phyloP scores from a whole-genome alignment of 2,329 filamentous ascomycete species.

The Aspergillus fumigatiaffinis region DNA sequence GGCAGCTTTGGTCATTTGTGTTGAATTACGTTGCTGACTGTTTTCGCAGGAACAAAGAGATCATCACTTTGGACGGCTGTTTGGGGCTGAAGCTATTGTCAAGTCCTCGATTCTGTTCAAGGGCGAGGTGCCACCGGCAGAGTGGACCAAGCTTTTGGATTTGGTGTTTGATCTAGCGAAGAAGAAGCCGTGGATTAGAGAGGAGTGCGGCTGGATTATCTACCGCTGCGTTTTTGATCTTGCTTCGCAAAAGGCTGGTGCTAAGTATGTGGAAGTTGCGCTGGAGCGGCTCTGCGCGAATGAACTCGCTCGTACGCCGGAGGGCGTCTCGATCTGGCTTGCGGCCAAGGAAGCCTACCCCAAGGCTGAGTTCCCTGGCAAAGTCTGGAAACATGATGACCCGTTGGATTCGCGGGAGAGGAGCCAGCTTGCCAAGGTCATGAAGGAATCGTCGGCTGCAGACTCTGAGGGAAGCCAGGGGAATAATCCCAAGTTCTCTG shows the following conservation, averaged over 20 bases:
- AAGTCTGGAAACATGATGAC: slow-evolving; percentile 69
- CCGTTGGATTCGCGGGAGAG: slow-evolving; percentile 69
- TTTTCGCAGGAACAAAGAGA: slow-evolving; percentile 72
- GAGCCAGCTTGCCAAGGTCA: slow-evolving; percentile 65
- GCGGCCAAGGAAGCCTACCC: slow-evolving; percentile 63
- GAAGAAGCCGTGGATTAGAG: slow-evolving; percentile 83
- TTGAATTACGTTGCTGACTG: not conserved
- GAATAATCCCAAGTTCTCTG: slow-evolving; percentile 46
- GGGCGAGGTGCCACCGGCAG: slow-evolving; percentile 48
- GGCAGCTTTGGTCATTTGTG: too few species aligned
- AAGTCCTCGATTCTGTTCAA: slow-evolving; percentile 69
- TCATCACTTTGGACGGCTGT: slow-evolving; percentile 77
- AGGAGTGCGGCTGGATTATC: slow-evolving; percentile 81
- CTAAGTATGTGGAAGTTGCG: slow-evolving; percentile 56
- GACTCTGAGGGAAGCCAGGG: slow-evolving; percentile 27
- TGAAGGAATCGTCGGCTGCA: slow-evolving; percentile 61
- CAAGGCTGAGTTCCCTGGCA: slow-evolving; percentile 59
- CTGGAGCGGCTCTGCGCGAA: slow-evolving; percentile 60
- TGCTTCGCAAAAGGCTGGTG: slow-evolving; percentile 31
- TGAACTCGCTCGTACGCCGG: slow-evolving; percentile 72
- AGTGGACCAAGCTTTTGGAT: slow-evolving; percentile 61
- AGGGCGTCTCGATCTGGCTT: slow-evolving; percentile 88
- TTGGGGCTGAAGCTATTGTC: slow-evolving; percentile 81
- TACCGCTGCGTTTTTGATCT: slow-evolving; percentile 65
- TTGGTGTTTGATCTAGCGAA: slow-evolving; percentile 69